Percentiles rank a stretch among this genome's conserved stretches.
Evolutionary conservation across 1,139 yeast genomes (phyloP).

Genomic region (Maudiozyma humilis): DNA sequence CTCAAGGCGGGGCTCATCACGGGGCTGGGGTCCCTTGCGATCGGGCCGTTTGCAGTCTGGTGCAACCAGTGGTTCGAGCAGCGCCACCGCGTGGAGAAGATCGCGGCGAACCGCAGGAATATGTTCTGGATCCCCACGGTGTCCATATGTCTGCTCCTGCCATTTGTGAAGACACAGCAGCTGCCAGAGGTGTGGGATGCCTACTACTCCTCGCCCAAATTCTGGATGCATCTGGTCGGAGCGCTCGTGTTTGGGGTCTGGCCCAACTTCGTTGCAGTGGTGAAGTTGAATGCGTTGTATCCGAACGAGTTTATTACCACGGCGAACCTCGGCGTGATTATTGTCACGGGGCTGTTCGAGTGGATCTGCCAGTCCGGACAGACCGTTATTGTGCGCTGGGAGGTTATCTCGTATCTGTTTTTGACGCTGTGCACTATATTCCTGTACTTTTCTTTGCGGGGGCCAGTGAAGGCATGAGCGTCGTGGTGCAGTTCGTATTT

Average conservation of each 20-base stretch:
- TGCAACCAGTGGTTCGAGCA: slow-evolving; percentile 18
- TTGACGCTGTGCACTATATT: slow-evolving; percentile 22
- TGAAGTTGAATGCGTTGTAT: slow-evolving; percentile 19
- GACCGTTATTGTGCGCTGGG: slow-evolving; percentile 29
- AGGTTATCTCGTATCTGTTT: slow-evolving; percentile 27
- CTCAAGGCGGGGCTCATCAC: slow-evolving; percentile 25
- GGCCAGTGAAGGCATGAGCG: not conserved
- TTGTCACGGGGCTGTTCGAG: slow-evolving; percentile 25
- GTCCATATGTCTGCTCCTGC: slow-evolving; percentile 18
- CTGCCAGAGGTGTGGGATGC: not conserved
- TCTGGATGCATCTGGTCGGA: slow-evolving; percentile 7
- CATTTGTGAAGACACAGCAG: slow-evolving; percentile 16
- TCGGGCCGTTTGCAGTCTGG: slow-evolving; percentile 25
- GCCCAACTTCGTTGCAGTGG: slow-evolving; percentile 22
- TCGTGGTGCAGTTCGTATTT: too few relatives aligned
- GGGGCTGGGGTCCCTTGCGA: slow-evolving; percentile 22
- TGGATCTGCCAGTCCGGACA: slow-evolving; percentile 26
- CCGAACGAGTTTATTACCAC: slow-evolving; percentile 26
- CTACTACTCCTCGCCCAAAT: slow-evolving; percentile 4
- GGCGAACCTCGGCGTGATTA: slow-evolving; percentile 21
- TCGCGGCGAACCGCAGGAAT: slow-evolving; percentile 1
- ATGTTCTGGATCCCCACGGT: slow-evolving; percentile 5
- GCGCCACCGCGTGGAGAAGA: not conserved
- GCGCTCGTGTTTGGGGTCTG: slow-evolving; percentile 21
- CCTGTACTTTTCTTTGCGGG: slow-evolving; percentile 15